Evolutionary conservation across 495 filamentous ascomycete species (phyloP), one percentile per base, ranked within the genome.

Genomic region (Penicillium taxi): DNA sequence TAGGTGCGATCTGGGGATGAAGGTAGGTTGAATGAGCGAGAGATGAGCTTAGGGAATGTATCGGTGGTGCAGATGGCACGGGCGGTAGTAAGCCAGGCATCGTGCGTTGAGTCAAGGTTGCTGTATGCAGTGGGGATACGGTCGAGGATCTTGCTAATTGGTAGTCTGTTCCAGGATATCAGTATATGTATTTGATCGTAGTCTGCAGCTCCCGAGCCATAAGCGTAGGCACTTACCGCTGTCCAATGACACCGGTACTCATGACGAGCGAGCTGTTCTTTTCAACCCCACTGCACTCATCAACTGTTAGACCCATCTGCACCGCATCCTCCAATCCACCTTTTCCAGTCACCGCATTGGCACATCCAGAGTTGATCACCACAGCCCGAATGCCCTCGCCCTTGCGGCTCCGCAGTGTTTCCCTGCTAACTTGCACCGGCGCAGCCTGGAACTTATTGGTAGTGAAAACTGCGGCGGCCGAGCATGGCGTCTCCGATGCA

Each of bases 361-460:
- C 91, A 52, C 90, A 95, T 27, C 91, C 93, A 19, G 86, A 87
- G 63, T 99, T 99, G 61, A 95, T 81, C 12, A 99, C 77, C 17
- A 99, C 78, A 15, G 82, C 80, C 35, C 80, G 74, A 38, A 96
- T 71, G 0, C 84, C 85, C 30, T 73, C 62, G 23, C 87, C 86
- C 9, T 69, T 63, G 41, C 76, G 72, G 39, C 66, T 66, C 45
- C 77, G 59, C 32, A 96, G 63, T 39, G 82, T 81, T 35, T 80
- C 66, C 40, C 78, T 72, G 53, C 82, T 86, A 35, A 93, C 81
- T 28, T 85, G 84, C 26, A 98, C 87, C 11, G 91, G 91, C 17
- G 91, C 91, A 14, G 91, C 91, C 56, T 94, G 89, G 66, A 96
- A 99, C 60, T 89, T 91, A 68, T 96, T 99, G 62, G 87, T 88